Conservation (phyloP, 1,284 basidiomycete species). For the Malassezia globosa region DNA sequence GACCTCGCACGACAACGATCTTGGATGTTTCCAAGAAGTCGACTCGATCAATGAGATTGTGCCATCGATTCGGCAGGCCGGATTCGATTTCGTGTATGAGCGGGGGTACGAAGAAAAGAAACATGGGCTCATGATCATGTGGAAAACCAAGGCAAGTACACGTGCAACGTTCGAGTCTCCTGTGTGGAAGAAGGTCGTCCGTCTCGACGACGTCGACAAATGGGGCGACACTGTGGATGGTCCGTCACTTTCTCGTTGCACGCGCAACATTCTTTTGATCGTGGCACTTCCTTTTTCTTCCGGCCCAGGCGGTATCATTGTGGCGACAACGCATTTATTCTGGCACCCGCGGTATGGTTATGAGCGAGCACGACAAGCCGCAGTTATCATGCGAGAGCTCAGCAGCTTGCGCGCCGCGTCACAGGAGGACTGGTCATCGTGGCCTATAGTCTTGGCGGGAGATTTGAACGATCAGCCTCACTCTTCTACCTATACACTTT, state of each 20-base stretch:
- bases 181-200: neutral
- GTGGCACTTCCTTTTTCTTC: constrained; percentile 22
- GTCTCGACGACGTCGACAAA: constrained; percentile 1
- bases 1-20: constrained; percentile 41
- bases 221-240: constrained; percentile 21
- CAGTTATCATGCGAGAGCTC: constrained; percentile 58
- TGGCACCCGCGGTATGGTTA: constrained; percentile 75
- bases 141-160: constrained; percentile 15
- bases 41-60: constrained; percentile 45
- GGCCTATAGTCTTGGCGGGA: constrained; percentile 73
- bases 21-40: constrained; percentile 49
- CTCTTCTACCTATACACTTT: constrained; percentile 73
- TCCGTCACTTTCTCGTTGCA: constrained; percentile 25
- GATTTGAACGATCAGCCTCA: constrained; percentile 86
- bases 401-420: constrained; percentile 51
- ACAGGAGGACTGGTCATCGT: constrained; percentile 51
- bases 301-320: constrained; percentile 53
- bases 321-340: constrained; percentile 78
- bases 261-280: constrained; percentile 17
- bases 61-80: constrained; percentile 22
- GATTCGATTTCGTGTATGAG: constrained; percentile 34
- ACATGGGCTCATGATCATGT: constrained; percentile 41
- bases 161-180: neutral
- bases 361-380: constrained; percentile 63
- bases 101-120: constrained; percentile 42